These are phyloP conservation scores for Sporothrix pallida DNA, from an alignment of 2,329 filamentous ascomycete genomes.

Conservation along the genomic window DNA sequence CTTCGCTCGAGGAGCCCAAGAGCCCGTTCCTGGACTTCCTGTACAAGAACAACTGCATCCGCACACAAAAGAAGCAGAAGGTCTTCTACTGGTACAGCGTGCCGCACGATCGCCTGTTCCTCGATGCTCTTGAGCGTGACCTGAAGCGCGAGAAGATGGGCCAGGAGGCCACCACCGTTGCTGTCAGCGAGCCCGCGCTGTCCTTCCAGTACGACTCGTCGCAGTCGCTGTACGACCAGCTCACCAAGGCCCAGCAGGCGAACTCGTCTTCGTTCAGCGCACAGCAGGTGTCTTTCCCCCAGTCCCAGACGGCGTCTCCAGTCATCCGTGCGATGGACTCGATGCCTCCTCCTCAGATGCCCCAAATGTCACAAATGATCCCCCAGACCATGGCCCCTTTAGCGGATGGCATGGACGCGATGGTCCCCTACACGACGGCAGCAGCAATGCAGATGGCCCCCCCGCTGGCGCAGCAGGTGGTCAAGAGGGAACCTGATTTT, in stretches of 20 bases:
- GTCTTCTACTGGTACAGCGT: constrained; percentile 99
- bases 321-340: constrained; percentile 89
- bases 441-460: constrained; percentile 73
- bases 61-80: constrained; percentile 99
- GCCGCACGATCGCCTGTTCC: constrained; percentile 93
- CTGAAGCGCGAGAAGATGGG: constrained; percentile 99
- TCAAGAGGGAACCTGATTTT: constrained; percentile 90
- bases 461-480: constrained; percentile 70
- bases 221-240: constrained; percentile 97
- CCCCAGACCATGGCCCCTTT: constrained; percentile 60
- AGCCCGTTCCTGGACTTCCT: constrained; percentile 97
- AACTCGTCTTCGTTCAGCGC: constrained; percentile 96
- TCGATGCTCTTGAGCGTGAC: constrained; percentile 95
- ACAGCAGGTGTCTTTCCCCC: constrained; percentile 70
- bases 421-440: constrained; percentile 63
- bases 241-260: constrained; percentile 98
- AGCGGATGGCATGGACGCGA: constrained; percentile 71
- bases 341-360: constrained; percentile 78
- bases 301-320: constrained; percentile 83
- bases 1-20: constrained; percentile 97
- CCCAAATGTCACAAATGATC: constrained; percentile 59
- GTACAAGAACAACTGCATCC: constrained; percentile 99
- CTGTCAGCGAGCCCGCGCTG: constrained; percentile 93
- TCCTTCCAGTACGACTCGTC: constrained; percentile 99
- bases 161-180: constrained; percentile 95